Percentiles rank a stretch among this genome's conserved stretches.
Conservation (phyloP, 352 stramenopile genomes). For the Globisporangium camurandrum region DNA sequence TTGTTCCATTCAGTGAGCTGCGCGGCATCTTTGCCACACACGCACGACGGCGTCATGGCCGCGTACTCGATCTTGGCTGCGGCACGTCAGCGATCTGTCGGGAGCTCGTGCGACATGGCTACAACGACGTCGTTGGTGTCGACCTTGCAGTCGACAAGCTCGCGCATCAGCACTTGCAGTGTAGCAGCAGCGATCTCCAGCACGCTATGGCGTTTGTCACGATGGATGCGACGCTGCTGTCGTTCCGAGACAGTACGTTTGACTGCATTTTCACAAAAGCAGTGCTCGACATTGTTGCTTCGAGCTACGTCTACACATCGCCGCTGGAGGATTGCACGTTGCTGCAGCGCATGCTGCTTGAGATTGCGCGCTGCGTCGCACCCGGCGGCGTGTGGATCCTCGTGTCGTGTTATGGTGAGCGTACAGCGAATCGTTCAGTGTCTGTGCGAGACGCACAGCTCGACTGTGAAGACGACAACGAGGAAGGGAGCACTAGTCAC, state of each 20-base stretch:
- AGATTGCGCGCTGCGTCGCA: slow-evolving; percentile 20
- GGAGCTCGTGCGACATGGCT: slow-evolving; percentile 21
- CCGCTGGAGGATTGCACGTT: neutral
- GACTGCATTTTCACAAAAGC: slow-evolving; percentile 24
- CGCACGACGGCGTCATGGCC: slow-evolving; percentile 1
- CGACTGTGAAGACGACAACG: neutral
- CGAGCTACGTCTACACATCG: slow-evolving; percentile 2
- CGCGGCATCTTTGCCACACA: slow-evolving; percentile 4
- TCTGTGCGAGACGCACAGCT: neutral
- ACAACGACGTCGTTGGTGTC: slow-evolving; percentile 16
- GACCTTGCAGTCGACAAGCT: slow-evolving; percentile 14
- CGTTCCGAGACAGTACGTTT: slow-evolving; percentile 17
- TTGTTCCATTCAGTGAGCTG: slow-evolving; percentile 10
- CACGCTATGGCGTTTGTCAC: slow-evolving; percentile 13
- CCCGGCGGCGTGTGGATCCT: slow-evolving; percentile 18
- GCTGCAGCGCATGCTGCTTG: slow-evolving; percentile 12
- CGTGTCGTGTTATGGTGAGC: slow-evolving; percentile 12
- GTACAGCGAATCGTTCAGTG: neutral
- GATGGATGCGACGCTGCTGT: slow-evolving; percentile 13
- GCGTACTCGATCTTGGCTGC: slow-evolving; percentile 24
- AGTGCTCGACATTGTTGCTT: slow-evolving; percentile 19
- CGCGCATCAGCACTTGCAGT: slow-evolving; percentile 11
- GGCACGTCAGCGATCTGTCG: slow-evolving; percentile 21
- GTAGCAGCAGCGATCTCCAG: slow-evolving; percentile 7
- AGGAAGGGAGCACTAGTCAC: no score